phyloP scores from a whole-genome alignment of 257 asterid species.

The Ligustrum vulgare region DNA sequence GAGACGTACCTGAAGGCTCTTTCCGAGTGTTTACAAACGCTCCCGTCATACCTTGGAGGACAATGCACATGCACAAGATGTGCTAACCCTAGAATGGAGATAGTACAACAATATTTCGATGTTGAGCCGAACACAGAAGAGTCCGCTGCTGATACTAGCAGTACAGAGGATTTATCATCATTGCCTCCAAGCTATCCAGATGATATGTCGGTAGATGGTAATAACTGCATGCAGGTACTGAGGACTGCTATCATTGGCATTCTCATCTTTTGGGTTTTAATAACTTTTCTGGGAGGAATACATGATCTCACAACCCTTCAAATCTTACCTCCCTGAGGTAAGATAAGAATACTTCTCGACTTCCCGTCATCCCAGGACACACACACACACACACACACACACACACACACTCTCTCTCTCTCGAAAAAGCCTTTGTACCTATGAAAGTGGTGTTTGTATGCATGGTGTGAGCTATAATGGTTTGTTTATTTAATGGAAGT shows the following conservation, averaged over 20 bases:
- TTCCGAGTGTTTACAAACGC: slow-evolving; percentile 48
- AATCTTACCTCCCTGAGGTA: slow-evolving; percentile 31
- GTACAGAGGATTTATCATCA: slow-evolving; percentile 33
- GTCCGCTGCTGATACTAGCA: slow-evolving; percentile 27
- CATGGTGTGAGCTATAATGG: not conserved
- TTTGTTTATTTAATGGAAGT: not conserved
- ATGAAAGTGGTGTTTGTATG: not conserved
- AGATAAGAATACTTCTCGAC: not conserved
- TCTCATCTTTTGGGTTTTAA: slow-evolving; percentile 66
- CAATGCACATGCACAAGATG: slow-evolving; percentile 70
- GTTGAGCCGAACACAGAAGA: slow-evolving; percentile 20
- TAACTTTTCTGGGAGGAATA: slow-evolving; percentile 60
- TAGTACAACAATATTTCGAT: slow-evolving; percentile 16
- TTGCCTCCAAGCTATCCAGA: slow-evolving; percentile 29
- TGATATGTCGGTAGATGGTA: slow-evolving; percentile 31
- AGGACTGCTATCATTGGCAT: slow-evolving; percentile 62
- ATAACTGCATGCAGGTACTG: slow-evolving; percentile 38
- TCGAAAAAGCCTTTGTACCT: slow-evolving; percentile 5
- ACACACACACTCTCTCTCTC: too few relatives aligned
- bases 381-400: too few relatives aligned
- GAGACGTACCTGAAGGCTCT: slow-evolving; percentile 53
- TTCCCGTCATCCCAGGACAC: not conserved
- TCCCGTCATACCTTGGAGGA: slow-evolving; percentile 88
- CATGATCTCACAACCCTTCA: slow-evolving; percentile 59
- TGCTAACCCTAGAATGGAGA: slow-evolving; percentile 29